Conservation (phyloP, 805 yeast genomes). For the Tetrapisispora nanseiensis region DNA sequence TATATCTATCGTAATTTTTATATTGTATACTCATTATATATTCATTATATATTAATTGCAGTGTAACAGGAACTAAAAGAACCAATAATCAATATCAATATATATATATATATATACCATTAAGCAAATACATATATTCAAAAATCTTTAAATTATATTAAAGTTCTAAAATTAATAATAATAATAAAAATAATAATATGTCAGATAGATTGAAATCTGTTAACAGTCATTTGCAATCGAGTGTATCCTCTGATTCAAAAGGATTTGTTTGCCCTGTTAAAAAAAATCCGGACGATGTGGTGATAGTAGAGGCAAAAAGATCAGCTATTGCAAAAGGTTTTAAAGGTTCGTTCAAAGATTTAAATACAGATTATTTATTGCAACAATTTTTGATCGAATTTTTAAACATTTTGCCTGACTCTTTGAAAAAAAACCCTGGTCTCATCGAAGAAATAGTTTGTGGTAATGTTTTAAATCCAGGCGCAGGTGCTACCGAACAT, state of each 20-base stretch:
- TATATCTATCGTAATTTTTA: too few relatives aligned
- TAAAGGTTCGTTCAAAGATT: conserved; percentile 75
- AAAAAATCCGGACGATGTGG: conserved; percentile 77
- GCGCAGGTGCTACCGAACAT: conserved; percentile 93
- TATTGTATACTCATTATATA: too few relatives aligned
- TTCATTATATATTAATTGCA: too few relatives aligned
- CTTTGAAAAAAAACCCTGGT: conserved; percentile 38
- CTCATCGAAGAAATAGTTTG: conserved; percentile 76
- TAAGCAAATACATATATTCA: too few relatives aligned
- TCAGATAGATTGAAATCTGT: conserved; percentile 24
- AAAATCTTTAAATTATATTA: not conserved
- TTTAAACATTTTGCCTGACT: conserved; percentile 38
- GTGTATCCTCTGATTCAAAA: conserved; percentile 4
- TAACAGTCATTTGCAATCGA: conserved; percentile 17
- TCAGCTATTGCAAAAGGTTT: conserved; percentile 86
- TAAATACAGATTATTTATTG: conserved; percentile 70
- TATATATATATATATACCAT: too few relatives aligned
- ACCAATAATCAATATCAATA: too few relatives aligned
- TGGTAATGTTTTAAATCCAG: conserved; percentile 86
- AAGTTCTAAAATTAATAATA: not conserved
- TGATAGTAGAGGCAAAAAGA: conserved; percentile 81
- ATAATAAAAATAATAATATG: conserved; percentile 8
- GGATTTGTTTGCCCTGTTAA: conserved; percentile 3
- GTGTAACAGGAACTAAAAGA: too few relatives aligned
- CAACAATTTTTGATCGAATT: conserved; percentile 54